Evolutionary conservation across 106 monocot genomes (phyloP), one percentile per base, ranked within the genome.

Genomic region (Xerophyta viscosa): DNA sequence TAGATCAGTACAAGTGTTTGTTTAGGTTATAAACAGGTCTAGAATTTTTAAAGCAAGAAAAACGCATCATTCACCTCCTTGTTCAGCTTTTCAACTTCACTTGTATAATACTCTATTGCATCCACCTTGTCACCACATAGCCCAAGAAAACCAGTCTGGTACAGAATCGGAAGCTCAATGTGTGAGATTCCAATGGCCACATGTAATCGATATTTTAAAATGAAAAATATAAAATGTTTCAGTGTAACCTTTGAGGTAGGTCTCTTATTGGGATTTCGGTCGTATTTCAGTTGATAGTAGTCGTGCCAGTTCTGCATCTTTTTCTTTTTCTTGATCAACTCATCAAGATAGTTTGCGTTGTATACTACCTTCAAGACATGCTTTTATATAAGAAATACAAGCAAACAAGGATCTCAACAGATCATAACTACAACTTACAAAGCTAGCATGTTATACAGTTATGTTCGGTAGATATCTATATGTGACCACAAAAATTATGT

Each of bases 141-240:
- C 30, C 93, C 93, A 20, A 87, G 64, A 66, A 88, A 93, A 49
- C 93, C 87, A 48, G 71, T 83, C 93, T 93, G 50, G 2, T n/a
- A n/a, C n/a, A n/a, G n/a, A n/a, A n/a, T n/a, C n/a, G n/a, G n/a
- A n/a, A n/a, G n/a, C n/a, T n/a, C n/a, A n/a, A n/a, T n/a, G n/a
- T n/a, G n/a, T n/a, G n/a, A n/a, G n/a, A n/a, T n/a, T n/a, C n/a
- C n/a, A n/a, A n/a, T n/a, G n/a, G n/a, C n/a, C n/a, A n/a, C n/a
- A n/a, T n/a, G n/a, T n/a, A n/a, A n/a, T n/a, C n/a, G n/a, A n/a
- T n/a, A n/a, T n/a, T n/a, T n/a, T n/a, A n/a, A n/a, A n/a, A n/a
- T n/a, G n/a, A n/a, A n/a, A n/a, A n/a, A n/a, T n/a, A n/a, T n/a
- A n/a, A n/a, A n/a, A n/a, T n/a, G n/a, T n/a, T n/a, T n/a, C n/a